Evolutionary conservation across 257 asterid genomes (phyloP), one percentile per base, ranked within the genome.

Genomic region (Forsythia viridissima): DNA sequence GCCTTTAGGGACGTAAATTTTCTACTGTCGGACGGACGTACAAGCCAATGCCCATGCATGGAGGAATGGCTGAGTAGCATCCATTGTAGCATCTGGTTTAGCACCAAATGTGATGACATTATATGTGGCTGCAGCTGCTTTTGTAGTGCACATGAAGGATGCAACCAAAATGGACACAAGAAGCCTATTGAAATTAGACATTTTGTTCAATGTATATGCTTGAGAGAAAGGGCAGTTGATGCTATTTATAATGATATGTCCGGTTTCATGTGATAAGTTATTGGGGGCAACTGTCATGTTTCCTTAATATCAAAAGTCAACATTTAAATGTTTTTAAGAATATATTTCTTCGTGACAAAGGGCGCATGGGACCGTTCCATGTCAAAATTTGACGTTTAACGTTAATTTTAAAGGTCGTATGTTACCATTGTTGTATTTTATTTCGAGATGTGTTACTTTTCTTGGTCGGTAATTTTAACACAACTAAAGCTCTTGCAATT

Each of bases 21-120:
- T 77, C 24, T 90, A 69, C 3, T 84, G 7, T 13, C 15, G 18
- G 18, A 10, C 5, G 0, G 91, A 41, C 12, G 74, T 68, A 16
- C 93, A 87, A 0, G 89, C 89, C 10, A 87, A 81, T 4, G 73
- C 68, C 94, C 94, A 88, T 3, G 90, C 88, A 70, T 65, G 81
- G 0, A 90, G 80, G 79, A 90, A 88, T 1, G 94, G 59, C 76
- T 72, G 85, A 21, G 90, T 81, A 7, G 94, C 73, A 63, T 90
- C 92, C 18, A 81, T 87, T 9, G 13, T 78, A 2, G 88, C 94
- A 18, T 90, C 91, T 0, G 85, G 77, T 48, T 81, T 84, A 37
- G 92, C 92, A 4, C 92, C 94, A 57, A 84, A 82, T 37, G 12
- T 51, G 24, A 87, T 5, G 70, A 90, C 91, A 38, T 85, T 88